These are phyloP conservation scores for Martensiomyces pterosporus DNA, from an alignment of 192 early-diverging fungal genomes.

Conservation along the genomic window DNA sequence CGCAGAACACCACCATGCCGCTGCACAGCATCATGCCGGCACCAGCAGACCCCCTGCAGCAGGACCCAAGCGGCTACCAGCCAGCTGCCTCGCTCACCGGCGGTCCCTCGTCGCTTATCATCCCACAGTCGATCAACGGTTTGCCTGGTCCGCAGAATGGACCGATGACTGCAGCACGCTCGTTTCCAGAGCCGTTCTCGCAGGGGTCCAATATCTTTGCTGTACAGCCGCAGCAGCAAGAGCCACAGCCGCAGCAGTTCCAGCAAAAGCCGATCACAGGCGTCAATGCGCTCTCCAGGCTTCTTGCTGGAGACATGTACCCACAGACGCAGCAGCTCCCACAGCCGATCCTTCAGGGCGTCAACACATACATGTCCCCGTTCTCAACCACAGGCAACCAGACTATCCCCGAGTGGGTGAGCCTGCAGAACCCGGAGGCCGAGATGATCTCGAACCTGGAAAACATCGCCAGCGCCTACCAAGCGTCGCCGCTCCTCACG, in stretches of 20 bases:
- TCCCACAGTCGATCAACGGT: neutral
- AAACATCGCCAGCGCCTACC: slow-evolving; percentile 39
- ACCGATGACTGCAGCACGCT: neutral
- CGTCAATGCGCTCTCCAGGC: slow-evolving; percentile 18
- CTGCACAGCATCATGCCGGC: slow-evolving; percentile 18
- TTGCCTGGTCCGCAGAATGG: neutral
- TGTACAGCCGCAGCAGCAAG: slow-evolving; percentile 1
- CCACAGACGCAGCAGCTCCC: slow-evolving; percentile 42
- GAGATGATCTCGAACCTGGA: slow-evolving; percentile 42
- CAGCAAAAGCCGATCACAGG: slow-evolving; percentile 3
- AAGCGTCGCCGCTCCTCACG: slow-evolving; percentile 21
- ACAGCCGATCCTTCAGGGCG: slow-evolving; percentile 39
- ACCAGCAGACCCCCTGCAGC: slow-evolving; percentile 1
- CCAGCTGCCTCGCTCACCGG: too few relatives aligned
- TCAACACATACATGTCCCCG: slow-evolving; percentile 48
- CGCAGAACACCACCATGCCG: slow-evolving; percentile 5
- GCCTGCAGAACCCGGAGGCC: slow-evolving; percentile 41
- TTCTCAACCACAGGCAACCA: slow-evolving; percentile 28
- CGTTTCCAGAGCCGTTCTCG: neutral
- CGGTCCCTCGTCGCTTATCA: too few relatives aligned
- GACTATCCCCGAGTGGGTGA: slow-evolving; percentile 41
- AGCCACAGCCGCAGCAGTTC: neutral
- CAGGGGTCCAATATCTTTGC: slow-evolving; percentile 1
- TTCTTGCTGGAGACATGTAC: slow-evolving; percentile 45
- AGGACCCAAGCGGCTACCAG: neutral